Conservation (phyloP, 345 rosid species). For the Dimocarpus longan region DNA sequence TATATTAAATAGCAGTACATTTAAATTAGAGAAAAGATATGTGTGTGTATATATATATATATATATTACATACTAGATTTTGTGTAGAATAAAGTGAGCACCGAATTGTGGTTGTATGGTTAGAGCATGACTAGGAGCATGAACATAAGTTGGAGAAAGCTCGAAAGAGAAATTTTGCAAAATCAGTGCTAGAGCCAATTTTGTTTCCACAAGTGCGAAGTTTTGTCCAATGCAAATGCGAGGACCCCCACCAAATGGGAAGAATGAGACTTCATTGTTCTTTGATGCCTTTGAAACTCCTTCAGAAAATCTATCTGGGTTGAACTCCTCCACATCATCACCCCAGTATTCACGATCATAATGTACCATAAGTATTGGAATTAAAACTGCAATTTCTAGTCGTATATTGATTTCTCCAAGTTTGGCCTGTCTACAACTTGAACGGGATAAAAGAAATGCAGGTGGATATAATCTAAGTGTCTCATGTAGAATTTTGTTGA, state of each 20-base stretch:
- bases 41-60: no score
- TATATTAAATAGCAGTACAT: no score
- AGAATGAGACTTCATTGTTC: conserved; percentile 42
- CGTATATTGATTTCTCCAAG: conserved; percentile 50
- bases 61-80: conserved; percentile 6
- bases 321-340: conserved; percentile 60
- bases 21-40: no score
- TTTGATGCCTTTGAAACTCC: conserved; percentile 63
- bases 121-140: conserved; percentile 40
- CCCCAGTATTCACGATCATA: conserved; percentile 54
- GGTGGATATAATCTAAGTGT: conserved; percentile 57
- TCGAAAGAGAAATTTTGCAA: conserved; percentile 49
- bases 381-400: conserved; percentile 22
- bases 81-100: conserved; percentile 41
- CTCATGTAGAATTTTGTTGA: conserved; percentile 52
- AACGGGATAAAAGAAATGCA: conserved; percentile 14
- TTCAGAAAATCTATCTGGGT: conserved; percentile 53
- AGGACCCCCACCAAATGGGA: conserved; percentile 63
- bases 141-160: conserved; percentile 58
- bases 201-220: conserved; percentile 63
- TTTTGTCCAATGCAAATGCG: conserved; percentile 68
- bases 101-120: conserved; percentile 54
- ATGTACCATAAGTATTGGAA: conserved; percentile 41
- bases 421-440: conserved; percentile 33
- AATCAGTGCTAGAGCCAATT: conserved; percentile 50